Evolutionary conservation across 495 filamentous ascomycete genomes (phyloP), one percentile per base, ranked within the genome.

Genomic region (Neurospora sp.): DNA sequence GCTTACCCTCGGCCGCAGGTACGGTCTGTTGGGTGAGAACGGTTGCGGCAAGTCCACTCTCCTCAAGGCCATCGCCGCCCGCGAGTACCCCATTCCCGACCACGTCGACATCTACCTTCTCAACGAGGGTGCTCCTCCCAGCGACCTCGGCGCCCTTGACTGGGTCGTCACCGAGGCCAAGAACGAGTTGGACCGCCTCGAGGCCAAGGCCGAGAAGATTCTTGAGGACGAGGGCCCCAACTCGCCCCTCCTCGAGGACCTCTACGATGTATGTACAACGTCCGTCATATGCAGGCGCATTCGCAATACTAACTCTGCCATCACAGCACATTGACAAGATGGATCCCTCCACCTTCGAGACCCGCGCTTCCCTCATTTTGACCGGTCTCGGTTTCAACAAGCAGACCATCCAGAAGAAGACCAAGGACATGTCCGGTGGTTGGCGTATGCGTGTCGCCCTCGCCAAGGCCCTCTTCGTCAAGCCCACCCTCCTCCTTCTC

Each of bases 331-430:
- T 98, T 88, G 96, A 99, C 84, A 91, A 90, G 83, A 98, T 99
- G 96, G 96, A 99, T 78, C 96, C 96, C 62, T 97, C 94, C n/a
- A 99, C 96, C n/a, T 99, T 99, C 84, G 87, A 93, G 78, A 97
- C 94, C 70, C 94, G 96, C 81, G 96, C 96, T 44, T 97, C 94
- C 37, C 90, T 97, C 75, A 99, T 99, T 82, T 82, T 99, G 75
- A 99, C 96, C 54, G 96, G 96, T 94, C 92, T 99, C 54, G 96
- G 96, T 75, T 99, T 99, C 88, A 97, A 98, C 90, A 97, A 98
- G 85, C 82, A 77, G 39, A 99, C 96, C 39, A 98, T 99, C 79
- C 86, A 95, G 82, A 99, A 99, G 89, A 96, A 93, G 88, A 99
- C 96, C 75, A 99, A 97, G 89, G 96, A 99, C 79, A 99, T 99